Evolutionary conservation across 169 alveolate species (phyloP), one percentile per base, ranked within the genome.

Genomic region (Plasmodium gallinaceum): DNA sequence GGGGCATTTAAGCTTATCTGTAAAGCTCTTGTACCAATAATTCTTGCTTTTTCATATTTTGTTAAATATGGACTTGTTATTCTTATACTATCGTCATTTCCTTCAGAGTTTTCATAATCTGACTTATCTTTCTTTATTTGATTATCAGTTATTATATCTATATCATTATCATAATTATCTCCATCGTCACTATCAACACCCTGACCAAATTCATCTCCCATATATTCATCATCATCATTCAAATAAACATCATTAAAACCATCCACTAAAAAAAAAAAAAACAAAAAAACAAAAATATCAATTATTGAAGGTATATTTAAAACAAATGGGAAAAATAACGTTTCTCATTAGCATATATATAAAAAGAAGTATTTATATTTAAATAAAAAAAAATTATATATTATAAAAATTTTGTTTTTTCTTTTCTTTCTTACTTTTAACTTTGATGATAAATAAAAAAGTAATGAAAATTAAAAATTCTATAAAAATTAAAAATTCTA

Each of bases 1-100:
- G 99, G 99, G 26, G 99, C 99, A 95, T 98, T 97, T 96, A 98
- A 95, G 86, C 99, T 97, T 66, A 99, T 98, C 91, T 99, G 99
- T 65, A 99, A 94, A 14, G 99, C 99, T 72, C 99, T 94, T 0
- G 99, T 98, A 10, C 99, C 99, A 52, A 99, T 96, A 60, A 99
- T 95, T 91, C 99, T 97, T 16, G 99, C 99, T 95, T 98, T 97
- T 95, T 98, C 99, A 93, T 97, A 99, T 95, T 98, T 98, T 26
- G 99, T 98, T 95, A 98, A 92, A 93, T 95, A 98, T 12, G 98
- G 98, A 9, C 99, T 96, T 8, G 99, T 97, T 43, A 95, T 96
- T 74, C 93, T 54, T 24, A 88, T 69, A 66, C 93, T 94, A 58
- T 75, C 92, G 24, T 94, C 96, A 52, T 94, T 94, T 24, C 61